phyloP scores from a whole-genome alignment of 768 basidiomycete genomes.

The Hypsizygus marmoreus region DNA sequence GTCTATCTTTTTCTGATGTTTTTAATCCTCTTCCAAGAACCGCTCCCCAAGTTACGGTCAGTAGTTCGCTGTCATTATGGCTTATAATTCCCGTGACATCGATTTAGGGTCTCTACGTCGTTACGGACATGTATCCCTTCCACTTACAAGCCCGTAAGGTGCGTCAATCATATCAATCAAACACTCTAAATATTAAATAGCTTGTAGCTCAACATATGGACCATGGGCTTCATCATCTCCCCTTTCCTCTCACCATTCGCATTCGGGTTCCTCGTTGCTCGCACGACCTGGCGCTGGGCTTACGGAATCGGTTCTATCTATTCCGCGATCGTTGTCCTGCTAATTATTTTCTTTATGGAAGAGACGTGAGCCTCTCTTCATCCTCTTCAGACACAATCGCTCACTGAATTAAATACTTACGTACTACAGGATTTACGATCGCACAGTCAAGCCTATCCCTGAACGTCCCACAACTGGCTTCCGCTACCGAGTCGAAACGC shows the following conservation, averaged over 20 bases:
- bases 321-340: slow-evolving; percentile 40
- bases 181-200: not conserved
- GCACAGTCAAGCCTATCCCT: slow-evolving; percentile 46
- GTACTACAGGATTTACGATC: slow-evolving; percentile 56
- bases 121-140: slow-evolving; percentile 69
- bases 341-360: slow-evolving; percentile 47
- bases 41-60: slow-evolving; percentile 57
- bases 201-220: slow-evolving; percentile 53
- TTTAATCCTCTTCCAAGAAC: too few species aligned
- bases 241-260: slow-evolving; percentile 65
- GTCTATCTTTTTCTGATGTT: too few species aligned
- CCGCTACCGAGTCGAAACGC: slow-evolving; percentile 49
- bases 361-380: slow-evolving; percentile 53
- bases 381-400: not conserved
- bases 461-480: slow-evolving; percentile 36
- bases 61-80: slow-evolving; percentile 23
- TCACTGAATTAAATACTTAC: too few species aligned
- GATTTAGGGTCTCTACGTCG: slow-evolving; percentile 54
- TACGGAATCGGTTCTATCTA: slow-evolving; percentile 70
- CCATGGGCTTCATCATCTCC: slow-evolving; percentile 61
- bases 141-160: slow-evolving; percentile 70
- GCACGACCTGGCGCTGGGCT: slow-evolving; percentile 61
- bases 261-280: slow-evolving; percentile 67
- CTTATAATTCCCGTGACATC: not conserved
- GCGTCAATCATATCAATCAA: slow-evolving; percentile 18